Evolutionary conservation across 495 filamentous ascomycete species (phyloP), one percentile per base, ranked within the genome.

Genomic region (Hypoxylon fragiforme): DNA sequence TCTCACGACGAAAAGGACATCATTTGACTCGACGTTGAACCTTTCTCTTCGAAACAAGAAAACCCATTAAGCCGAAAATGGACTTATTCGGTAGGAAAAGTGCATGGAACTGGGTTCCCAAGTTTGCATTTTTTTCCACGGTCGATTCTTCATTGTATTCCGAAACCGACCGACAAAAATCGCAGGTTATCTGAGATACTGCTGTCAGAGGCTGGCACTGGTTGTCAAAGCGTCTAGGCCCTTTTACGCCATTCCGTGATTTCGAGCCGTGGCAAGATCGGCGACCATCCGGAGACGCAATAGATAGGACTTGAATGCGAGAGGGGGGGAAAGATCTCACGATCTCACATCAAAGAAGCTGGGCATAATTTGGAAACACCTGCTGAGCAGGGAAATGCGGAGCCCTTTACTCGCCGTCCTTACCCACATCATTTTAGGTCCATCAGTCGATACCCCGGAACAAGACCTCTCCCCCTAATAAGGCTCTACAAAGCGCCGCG

Each of bases 141-240:
- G 53, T 65, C 54, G 55, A 64, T 56, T 62, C 63, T 45, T 48
- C 28, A 43, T 59, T 69, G 72, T 66, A 38, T 46, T 52, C 69
- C 36, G 54, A 54, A 73, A 64, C 65, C 61, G 50, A 44, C 47
- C 44, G 42, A 44, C 46, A 39, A 51, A n/a, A n/a, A n/a, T n/a
- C n/a, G 52, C 64, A 56, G 22, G 52, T 14, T 70, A 71, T 70
- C 68, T 54, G 74, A 62, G 59, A 71, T 73, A 64, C 46, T 52
- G 53, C 64, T 57, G 32, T 63, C 55, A 8, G 49, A 57, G 66
- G 72, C 69, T 61, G 69, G 70, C 73, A 73, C 73, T 73, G 72
- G 72, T 61, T 77, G 75, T 74, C 72, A 67, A 68, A 57, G 71
- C 42, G 67, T 56, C 64, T 60, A 67, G 70, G 65, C 59, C 62